These are phyloP conservation scores for Oryza punctata DNA, from an alignment of 176 grass and related monocot genomes.

Conservation along the genomic window DNA sequence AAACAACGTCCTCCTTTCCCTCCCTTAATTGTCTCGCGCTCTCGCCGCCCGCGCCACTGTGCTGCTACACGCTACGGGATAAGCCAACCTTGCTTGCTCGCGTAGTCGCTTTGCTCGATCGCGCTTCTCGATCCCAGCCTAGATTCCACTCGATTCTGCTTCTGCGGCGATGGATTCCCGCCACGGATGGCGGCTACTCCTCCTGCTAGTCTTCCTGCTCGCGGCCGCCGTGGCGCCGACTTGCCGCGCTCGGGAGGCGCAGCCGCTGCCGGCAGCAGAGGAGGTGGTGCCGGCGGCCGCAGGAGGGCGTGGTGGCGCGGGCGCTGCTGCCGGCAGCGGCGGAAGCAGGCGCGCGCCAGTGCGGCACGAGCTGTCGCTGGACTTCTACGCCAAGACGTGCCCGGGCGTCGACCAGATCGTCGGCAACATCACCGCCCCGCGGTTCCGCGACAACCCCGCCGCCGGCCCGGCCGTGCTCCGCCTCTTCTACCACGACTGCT, in stretches of 20 bases:
- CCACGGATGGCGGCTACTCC: neutral
- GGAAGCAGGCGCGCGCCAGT: conserved; percentile 46
- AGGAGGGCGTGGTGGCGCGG: neutral
- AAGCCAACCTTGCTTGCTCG: conserved; percentile 26
- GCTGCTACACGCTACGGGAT: conserved; percentile 33
- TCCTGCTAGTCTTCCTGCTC: conserved; percentile 31
- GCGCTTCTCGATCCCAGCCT: neutral
- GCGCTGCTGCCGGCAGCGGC: neutral
- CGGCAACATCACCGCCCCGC: conserved; percentile 57
- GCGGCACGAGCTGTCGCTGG: conserved; percentile 69
- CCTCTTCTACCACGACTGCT: conserved; percentile 98
- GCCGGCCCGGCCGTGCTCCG: conserved; percentile 79
- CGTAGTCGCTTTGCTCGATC: neutral
- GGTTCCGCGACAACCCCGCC: conserved; percentile 62
- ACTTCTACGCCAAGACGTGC: conserved; percentile 84
- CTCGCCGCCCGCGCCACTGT: neutral
- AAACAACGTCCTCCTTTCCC: conserved; percentile 55
- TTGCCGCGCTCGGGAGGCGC: conserved; percentile 44
- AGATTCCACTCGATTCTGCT: neutral
- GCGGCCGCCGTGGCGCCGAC: conserved; percentile 45
- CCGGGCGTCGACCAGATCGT: conserved; percentile 87
- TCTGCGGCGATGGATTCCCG: conserved; percentile 21
- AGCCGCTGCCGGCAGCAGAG: conserved; percentile 16
- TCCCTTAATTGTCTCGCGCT: conserved; percentile 11
- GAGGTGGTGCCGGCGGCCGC: neutral